Base-by-base conservation (phyloP, 345 rosid species). In the Odontarrhena argentea region DNA sequence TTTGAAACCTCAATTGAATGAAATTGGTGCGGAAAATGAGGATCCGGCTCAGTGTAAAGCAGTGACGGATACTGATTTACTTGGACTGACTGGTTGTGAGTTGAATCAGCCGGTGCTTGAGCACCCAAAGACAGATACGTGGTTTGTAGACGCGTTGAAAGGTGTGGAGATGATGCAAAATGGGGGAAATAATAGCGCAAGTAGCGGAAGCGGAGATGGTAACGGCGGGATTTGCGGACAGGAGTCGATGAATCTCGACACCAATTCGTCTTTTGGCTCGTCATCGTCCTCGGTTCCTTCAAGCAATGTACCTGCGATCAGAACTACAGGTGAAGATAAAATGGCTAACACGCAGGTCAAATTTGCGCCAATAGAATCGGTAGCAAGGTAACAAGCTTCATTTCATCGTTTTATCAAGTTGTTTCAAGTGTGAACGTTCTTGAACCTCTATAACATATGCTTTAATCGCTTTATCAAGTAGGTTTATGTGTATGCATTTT, bases 91-190 rank as follows among this genome's bases (percentile, higher is more conserved):
- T 60, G 63, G 41, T 38, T 34, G 63, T 32, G 79, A 80, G 60
- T 71, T 80, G 77, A 76, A 66, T 60, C 74, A 63, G 60, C 74
- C 70, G 10, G 69, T 74, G 49, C 68, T 75, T 13, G 71, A 69
- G 57, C 89, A 88, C 22, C 96, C 96, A 2, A 91, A 80, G 82
- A 85, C 89, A 1, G 97, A 88, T 68, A 61, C 74, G 41, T 91
- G 93, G 96, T 88, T 91, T 60, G 81, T 77, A 26, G 97, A 91
- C 64, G 93, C 86, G 45, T 77, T 91, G 62, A 85, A 81, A 76
- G 78, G 83, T 55, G 80, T 85, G 9, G 80, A 78, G 78, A 78
- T 78, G 63, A 70, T 78, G 82, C 80, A 77, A 70, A 65, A 69
- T 50, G 63, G 66, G 54, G 65, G 66, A 35, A 65, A 51, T 36